These are phyloP conservation scores for Cytospora paraplurivora DNA, from an alignment of 2,329 filamentous ascomycete genomes.

Conservation along the genomic window DNA sequence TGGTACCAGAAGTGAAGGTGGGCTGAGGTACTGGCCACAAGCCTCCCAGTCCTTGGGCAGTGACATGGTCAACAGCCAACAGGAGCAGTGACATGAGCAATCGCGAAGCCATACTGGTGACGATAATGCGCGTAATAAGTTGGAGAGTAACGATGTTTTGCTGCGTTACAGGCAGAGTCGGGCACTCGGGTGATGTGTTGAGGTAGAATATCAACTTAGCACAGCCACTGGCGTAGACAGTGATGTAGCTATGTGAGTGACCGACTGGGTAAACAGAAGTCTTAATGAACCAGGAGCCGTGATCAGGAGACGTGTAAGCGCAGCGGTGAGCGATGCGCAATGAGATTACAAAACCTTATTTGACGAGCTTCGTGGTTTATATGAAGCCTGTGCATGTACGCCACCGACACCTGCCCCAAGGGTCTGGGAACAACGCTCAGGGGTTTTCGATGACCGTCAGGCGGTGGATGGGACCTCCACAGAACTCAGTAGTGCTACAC, in stretches of 20 bases:
- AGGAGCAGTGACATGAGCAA: constrained; percentile 44
- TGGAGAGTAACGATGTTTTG: background rate
- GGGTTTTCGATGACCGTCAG: background rate
- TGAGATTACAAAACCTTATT: constrained; percentile 15
- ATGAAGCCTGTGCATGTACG: constrained; percentile 3
- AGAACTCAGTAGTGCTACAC: background rate
- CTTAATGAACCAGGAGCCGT: background rate
- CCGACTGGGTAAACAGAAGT: constrained; percentile 13
- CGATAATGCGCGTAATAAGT: constrained; percentile 3
- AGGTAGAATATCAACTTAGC: background rate
- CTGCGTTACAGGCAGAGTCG: background rate
- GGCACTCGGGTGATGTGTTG: background rate
- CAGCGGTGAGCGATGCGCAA: constrained; percentile 7
- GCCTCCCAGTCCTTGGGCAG: constrained; percentile 40
- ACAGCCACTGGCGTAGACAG: background rate
- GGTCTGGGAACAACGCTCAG: background rate
- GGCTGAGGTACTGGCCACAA: constrained; percentile 59
- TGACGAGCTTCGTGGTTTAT: background rate
- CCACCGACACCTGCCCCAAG: background rate
- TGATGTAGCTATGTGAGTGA: constrained; percentile 3
- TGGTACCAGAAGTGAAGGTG: constrained; percentile 53
- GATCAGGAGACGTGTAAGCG: background rate
- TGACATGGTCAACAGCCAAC: constrained; percentile 44
- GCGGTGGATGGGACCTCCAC: background rate
- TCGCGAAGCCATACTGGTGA: constrained; percentile 33